Evolutionary conservation across 768 basidiomycete species (phyloP).

Genomic region (Amanita rubescens): DNA sequence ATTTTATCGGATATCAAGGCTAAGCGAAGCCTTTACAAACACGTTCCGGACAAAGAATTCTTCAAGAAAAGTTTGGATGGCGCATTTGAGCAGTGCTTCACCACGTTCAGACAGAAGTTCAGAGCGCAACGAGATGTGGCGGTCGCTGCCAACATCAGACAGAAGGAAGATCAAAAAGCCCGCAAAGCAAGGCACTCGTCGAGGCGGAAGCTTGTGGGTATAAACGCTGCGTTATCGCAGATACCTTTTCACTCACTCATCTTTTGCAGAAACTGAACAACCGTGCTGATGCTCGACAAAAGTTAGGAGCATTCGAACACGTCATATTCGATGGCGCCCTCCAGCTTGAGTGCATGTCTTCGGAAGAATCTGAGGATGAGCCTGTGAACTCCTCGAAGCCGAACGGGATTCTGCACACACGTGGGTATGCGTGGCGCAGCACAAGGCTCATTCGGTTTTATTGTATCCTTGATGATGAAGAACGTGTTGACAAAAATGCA

Average conservation of each 20-base stretch:
- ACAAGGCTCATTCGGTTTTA: conserved; percentile 54
- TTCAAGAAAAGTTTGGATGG: conserved; percentile 50
- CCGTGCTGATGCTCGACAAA: conserved; percentile 54
- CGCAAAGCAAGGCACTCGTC: conserved; percentile 51
- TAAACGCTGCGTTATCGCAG: conserved; percentile 5
- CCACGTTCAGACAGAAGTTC: conserved; percentile 62
- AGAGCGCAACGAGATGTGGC: conserved; percentile 47
- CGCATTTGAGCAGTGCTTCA: conserved; percentile 65
- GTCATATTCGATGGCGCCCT: conserved; percentile 63
- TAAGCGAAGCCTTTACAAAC: conserved; percentile 48
- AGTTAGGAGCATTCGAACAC: conserved; percentile 47
- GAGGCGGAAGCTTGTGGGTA: conserved; percentile 56
- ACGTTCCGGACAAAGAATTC: conserved; percentile 63
- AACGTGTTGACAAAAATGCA: conserved; percentile 32
- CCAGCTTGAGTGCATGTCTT: conserved; percentile 73
- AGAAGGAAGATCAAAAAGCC: conserved; percentile 55
- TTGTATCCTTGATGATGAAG: conserved; percentile 51
- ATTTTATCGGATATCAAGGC: conserved; percentile 53
- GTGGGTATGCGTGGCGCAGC: conserved; percentile 65
- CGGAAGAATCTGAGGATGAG: conserved; percentile 66
- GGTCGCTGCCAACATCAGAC: conserved; percentile 35
- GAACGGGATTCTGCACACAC: conserved; percentile 40
- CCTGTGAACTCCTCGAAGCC: conserved; percentile 21
- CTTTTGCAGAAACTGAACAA: conserved; percentile 56
- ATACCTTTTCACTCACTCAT: conserved; percentile 2